Evolutionary conservation across 805 yeast species (phyloP).

Genomic region (Komagataella populi): DNA sequence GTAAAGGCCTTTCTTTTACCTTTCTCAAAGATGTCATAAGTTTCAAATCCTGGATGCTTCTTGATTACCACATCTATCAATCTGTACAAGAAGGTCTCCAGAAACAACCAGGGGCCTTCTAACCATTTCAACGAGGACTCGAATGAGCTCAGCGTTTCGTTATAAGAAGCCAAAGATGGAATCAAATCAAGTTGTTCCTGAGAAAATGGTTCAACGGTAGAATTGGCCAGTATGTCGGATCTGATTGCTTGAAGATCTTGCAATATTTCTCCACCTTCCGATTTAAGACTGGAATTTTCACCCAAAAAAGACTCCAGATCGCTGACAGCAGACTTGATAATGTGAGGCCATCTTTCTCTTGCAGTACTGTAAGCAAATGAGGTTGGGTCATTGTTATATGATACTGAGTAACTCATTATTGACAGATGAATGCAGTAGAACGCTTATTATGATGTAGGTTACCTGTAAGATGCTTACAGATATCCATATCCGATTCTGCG

Average conservation of each 20-base stretch:
- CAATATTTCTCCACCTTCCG: conserved; percentile 35
- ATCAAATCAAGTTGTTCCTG: conserved; percentile 21
- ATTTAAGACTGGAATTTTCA: conserved; percentile 12
- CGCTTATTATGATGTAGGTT: not conserved
- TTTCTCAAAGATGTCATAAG: conserved; percentile 61
- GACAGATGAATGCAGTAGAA: not conserved
- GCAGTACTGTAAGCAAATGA: conserved; percentile 82
- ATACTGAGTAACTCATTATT: conserved; percentile 14
- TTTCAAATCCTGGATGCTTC: conserved; percentile 26
- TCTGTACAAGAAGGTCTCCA: conserved; percentile 80
- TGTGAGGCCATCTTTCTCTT: conserved; percentile 76
- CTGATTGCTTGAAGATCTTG: conserved; percentile 27
- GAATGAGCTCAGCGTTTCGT: conserved; percentile 19
- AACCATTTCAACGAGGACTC: conserved; percentile 38
- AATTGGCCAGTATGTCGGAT: conserved; percentile 27
- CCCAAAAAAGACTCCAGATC: conserved; percentile 30
- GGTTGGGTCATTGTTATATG: conserved; percentile 50
- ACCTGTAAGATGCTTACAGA: not conserved
- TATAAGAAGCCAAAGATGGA: conserved; percentile 40
- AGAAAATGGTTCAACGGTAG: conserved; percentile 27
- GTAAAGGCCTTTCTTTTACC: conserved; percentile 65
- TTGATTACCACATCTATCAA: conserved; percentile 33
- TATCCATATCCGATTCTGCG: not conserved
- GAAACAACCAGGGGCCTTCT: conserved; percentile 80
- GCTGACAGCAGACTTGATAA: conserved; percentile 50